Conservation (phyloP, 1,139 yeast genomes). For the Blastobotrys apis region DNA sequence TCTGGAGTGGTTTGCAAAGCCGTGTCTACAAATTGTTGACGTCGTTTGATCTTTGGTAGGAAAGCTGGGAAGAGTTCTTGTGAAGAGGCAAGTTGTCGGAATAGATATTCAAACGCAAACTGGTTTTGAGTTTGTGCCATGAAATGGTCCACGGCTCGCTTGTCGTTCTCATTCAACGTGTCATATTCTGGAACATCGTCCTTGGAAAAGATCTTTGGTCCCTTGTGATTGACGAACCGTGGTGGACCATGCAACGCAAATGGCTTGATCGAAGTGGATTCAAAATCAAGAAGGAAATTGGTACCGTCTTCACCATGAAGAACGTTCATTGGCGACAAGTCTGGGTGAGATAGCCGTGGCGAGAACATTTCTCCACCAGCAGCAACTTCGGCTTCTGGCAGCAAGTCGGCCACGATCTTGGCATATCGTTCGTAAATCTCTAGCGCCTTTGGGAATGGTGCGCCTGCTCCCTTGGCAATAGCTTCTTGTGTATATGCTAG, state of each 20-base stretch:
- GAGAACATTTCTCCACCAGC: slow-evolving; percentile 46
- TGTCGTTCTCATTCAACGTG: slow-evolving; percentile 62
- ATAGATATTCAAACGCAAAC: slow-evolving; percentile 74
- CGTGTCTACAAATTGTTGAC: slow-evolving; percentile 38
- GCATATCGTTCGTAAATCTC: slow-evolving; percentile 57
- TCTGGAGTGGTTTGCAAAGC: slow-evolving; percentile 61
- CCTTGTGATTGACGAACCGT: slow-evolving; percentile 76
- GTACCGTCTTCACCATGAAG: slow-evolving; percentile 42
- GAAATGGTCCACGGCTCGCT: slow-evolving; percentile 80
- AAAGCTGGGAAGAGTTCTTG: slow-evolving; percentile 61
- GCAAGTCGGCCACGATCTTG: slow-evolving; percentile 50
- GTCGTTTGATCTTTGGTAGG: slow-evolving; percentile 38
- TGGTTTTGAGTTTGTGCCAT: slow-evolving; percentile 88
- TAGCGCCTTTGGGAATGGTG: slow-evolving; percentile 17
- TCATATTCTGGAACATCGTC: slow-evolving; percentile 72
- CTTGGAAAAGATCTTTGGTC: slow-evolving; percentile 75
- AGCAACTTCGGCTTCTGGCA: slow-evolving; percentile 27
- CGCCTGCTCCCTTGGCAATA: slow-evolving; percentile 44
- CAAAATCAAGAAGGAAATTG: slow-evolving; percentile 70
- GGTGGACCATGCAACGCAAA: slow-evolving; percentile 76
- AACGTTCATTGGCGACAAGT: slow-evolving; percentile 86
- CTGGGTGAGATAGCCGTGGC: slow-evolving; percentile 76
- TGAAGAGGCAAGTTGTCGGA: slow-evolving; percentile 44
- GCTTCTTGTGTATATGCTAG: slow-evolving; percentile 57
- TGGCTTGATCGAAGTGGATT: slow-evolving; percentile 75